Base-by-base conservation (phyloP, 768 basidiomycete genomes). In the Leccinum longicurvipes region DNA sequence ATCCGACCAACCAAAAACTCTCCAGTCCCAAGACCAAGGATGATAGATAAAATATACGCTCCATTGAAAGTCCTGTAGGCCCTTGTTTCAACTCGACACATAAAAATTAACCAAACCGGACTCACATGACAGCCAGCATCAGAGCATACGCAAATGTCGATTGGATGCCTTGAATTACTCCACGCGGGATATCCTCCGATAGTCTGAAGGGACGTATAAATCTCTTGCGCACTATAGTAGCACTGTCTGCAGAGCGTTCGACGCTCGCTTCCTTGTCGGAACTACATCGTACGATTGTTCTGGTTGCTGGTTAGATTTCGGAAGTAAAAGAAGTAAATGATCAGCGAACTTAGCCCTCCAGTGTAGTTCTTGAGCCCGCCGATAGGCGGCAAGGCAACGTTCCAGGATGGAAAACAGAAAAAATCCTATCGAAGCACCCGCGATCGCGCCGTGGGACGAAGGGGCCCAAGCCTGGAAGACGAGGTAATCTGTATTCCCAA, bases 91-190 rank as follows among this genome's bases (percentile, higher is more conserved):
- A 63, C 3, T 53, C 25, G 29, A 47, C 25, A 10, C 46, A 36
- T 28, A 57, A 39, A 19, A 17, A 17, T 12, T 10, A 47, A 45
- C 21, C 21, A 8, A 5, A 1, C 24, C 7, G 15, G 32, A 44
- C 85, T 72, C 70, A 91, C 90, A 93, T 92, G 63, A 90, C 78
- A 9, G 81, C 83, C 67, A 93, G 70, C 93, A 96, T 95, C 54
- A 95, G 79, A 5, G 77, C 60, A 61, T 91, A 95, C 24, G 73
- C 73, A 21, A 94, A 63, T 21, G 83, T 69, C 41, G 83, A 76
- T 56, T 92, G 89, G 19, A 84, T 54, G 9, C 81, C 81, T 58
- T 85, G 82, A 41, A 91, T 62, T 2, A 80, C 65, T 1, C 91
- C 91, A 34, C 93, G 82, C 1, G 83, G 79, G 7, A 90, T 61